These are phyloP conservation scores for Suillus americanus DNA, from an alignment of 768 basidiomycete species.

Conservation along the genomic window DNA sequence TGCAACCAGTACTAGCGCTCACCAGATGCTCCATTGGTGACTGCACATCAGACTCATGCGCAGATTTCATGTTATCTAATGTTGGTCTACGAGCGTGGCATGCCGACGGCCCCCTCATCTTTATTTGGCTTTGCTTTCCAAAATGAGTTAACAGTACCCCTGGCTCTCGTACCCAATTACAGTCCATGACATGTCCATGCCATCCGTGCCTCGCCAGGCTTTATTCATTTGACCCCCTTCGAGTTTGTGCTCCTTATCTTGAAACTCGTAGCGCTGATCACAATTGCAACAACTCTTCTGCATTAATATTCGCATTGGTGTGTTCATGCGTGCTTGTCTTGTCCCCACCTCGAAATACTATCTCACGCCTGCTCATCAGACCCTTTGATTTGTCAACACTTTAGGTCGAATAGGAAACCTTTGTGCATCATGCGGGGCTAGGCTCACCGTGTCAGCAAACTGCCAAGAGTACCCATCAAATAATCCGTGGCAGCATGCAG, in stretches of 20 bases:
- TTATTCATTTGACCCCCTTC: not conserved
- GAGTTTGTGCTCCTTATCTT: not conserved
- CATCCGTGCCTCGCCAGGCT: conserved; percentile 9
- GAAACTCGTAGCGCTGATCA: not conserved
- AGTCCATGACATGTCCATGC: not conserved
- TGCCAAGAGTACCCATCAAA: not conserved
- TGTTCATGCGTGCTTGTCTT: not conserved
- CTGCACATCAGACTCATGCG: not conserved
- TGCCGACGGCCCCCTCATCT: not conserved
- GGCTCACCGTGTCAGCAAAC: not conserved
- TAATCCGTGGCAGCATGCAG: not conserved
- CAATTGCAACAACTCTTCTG: not conserved
- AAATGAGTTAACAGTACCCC: not conserved
- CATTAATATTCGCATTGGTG: no score
- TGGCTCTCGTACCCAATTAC: conserved; percentile 1
- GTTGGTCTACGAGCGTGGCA: not conserved
- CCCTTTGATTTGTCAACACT: not conserved
- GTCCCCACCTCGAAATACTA: not conserved
- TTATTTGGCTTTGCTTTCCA: not conserved
- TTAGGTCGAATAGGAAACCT: not conserved
- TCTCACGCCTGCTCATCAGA: conserved; percentile 3
- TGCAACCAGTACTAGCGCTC: not conserved
- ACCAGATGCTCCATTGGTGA: not conserved
- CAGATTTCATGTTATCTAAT: not conserved
- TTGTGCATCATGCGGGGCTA: not conserved